Conservation (phyloP, 1,139 yeast genomes). For the Citeromyces siamensis region DNA sequence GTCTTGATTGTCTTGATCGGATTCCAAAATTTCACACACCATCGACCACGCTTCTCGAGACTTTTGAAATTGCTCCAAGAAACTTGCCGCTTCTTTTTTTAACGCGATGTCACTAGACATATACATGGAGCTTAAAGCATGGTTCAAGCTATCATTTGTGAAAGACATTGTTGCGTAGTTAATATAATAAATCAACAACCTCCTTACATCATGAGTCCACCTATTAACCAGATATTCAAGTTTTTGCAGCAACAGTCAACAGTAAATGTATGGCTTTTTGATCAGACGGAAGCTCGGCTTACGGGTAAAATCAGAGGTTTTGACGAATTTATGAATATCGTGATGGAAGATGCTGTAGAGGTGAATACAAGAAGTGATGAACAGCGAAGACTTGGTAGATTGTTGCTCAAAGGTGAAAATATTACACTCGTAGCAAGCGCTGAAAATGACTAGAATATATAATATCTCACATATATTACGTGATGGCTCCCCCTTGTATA, state of each 20-base stretch:
- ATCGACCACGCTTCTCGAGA: constrained; percentile 59
- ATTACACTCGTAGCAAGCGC: constrained; percentile 50
- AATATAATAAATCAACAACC: too few relatives aligned
- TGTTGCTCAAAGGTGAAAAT: constrained; percentile 87
- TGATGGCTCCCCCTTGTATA: too few relatives aligned
- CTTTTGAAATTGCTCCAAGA: constrained; percentile 73
- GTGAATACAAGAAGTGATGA: constrained; percentile 25
- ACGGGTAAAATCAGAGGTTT: constrained; percentile 86
- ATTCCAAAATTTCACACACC: constrained; percentile 18
- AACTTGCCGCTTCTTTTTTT: constrained; percentile 52
- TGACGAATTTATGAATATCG: constrained; percentile 96
- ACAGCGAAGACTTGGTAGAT: constrained; percentile 32
- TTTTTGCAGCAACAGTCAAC: constrained; percentile 70
- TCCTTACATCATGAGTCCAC: constrained; percentile 53
- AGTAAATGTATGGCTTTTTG: constrained; percentile 82
- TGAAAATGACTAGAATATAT: not conserved
- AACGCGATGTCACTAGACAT: constrained; percentile 26
- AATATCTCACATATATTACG: too few relatives aligned
- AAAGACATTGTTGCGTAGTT: constrained; percentile 6
- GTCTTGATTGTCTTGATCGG: constrained; percentile 8
- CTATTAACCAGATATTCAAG: constrained; percentile 83
- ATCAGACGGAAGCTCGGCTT: constrained; percentile 65
- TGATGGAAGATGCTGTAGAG: constrained; percentile 83
- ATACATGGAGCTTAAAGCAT: constrained; percentile 55
- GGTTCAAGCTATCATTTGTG: constrained; percentile 14